Evolutionary conservation across 192 early-diverging fungal genomes (phyloP).

Genomic region (Linnemannia exigua): DNA sequence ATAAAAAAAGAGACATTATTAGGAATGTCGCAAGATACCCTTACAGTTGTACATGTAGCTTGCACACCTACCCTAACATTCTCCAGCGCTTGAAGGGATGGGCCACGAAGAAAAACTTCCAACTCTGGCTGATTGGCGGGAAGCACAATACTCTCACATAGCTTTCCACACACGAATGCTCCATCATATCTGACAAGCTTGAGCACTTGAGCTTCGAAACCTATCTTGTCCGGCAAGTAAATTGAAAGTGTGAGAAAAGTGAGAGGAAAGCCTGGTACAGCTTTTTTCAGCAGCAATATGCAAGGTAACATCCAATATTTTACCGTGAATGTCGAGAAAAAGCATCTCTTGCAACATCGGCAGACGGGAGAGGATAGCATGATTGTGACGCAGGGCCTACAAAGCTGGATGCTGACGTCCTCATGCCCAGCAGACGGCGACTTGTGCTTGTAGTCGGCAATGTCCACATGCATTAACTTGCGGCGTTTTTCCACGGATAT

Average conservation of each 20-base stretch:
- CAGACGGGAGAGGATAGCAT: background rate
- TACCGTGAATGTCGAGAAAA: background rate
- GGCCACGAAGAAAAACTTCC: no score
- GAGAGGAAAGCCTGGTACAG: background rate
- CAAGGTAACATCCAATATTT: background rate
- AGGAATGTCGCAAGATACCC: no score
- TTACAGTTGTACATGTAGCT: no score
- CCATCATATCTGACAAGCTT: background rate
- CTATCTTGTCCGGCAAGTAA: background rate
- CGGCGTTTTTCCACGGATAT: background rate
- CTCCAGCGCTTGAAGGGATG: no score
- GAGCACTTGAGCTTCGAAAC: background rate
- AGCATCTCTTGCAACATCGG: background rate
- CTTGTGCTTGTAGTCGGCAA: conserved; percentile 6
- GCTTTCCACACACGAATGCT: no score
- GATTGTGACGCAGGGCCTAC: background rate
- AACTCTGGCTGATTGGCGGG: no score
- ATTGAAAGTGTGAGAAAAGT: conserved; percentile 3
- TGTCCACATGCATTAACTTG: background rate
- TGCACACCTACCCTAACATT: no score
- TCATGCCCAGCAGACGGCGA: background rate
- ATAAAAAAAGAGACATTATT: no score
- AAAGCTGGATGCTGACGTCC: background rate
- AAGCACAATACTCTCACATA: no score
- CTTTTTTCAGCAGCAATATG: background rate